A percentile compares a stretch with the other conserved stretches of the same genome.
These are phyloP conservation scores for Mortierella sp. DNA, from an alignment of 371 early-diverging fungal genomes.

Conservation along the genomic window DNA sequence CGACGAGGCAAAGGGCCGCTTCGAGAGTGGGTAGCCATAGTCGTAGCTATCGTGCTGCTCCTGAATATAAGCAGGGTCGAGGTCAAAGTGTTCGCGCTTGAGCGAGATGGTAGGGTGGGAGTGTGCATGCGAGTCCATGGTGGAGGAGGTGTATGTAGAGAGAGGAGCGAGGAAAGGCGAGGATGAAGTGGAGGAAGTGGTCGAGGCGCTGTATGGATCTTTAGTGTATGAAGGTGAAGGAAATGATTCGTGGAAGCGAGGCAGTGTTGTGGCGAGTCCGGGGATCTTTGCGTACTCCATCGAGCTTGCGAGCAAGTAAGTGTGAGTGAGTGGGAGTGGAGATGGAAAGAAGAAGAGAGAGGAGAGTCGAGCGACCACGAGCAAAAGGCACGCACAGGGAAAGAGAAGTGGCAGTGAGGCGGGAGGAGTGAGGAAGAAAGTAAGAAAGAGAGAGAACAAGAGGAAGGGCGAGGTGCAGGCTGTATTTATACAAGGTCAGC, in stretches of 20 bases:
- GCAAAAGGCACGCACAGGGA: not conserved
- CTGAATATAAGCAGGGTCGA: not conserved
- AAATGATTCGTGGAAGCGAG: conserved; percentile 39
- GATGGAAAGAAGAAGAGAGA: not conserved
- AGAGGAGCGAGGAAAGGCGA: conserved; percentile 25
- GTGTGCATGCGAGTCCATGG: conserved; percentile 20
- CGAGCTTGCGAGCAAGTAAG: not conserved
- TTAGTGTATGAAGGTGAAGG: conserved; percentile 2
- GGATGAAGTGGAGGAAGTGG: not conserved
- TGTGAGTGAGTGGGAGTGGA: not conserved
- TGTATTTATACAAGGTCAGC: not conserved
- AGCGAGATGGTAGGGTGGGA: conserved; percentile 28
- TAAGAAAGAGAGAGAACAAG: not conserved
- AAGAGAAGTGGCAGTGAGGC: not conserved
- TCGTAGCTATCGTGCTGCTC: conserved; percentile 8
- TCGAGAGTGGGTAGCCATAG: not conserved
- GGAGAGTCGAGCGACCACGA: not conserved
- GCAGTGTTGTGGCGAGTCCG: conserved; percentile 28
- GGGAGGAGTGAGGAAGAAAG: not conserved
- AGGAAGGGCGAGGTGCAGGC: too few relatives aligned
- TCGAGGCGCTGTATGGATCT: not conserved
- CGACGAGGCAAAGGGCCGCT: too few relatives aligned
- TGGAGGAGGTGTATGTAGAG: conserved; percentile 3
- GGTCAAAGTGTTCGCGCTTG: conserved; percentile 17
- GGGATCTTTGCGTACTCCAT: conserved; percentile 34